These are phyloP conservation scores for Coniosporium apollinis DNA, from an alignment of 495 filamentous ascomycete genomes.

Conservation along the genomic window DNA sequence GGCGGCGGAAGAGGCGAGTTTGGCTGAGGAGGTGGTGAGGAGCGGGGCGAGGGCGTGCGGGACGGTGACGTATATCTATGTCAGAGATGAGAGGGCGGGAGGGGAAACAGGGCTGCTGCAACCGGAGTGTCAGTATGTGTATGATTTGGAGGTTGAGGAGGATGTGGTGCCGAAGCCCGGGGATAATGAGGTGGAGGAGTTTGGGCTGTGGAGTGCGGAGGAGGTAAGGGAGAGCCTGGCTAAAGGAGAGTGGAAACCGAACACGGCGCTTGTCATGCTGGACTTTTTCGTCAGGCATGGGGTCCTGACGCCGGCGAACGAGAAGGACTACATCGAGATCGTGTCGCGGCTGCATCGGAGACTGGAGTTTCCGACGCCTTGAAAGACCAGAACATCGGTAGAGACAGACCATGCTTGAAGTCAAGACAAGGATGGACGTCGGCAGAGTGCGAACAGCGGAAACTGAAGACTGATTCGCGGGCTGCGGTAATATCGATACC, in stretches of 20 bases:
- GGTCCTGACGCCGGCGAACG: conserved; percentile 64
- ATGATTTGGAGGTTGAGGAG: conserved; percentile 64
- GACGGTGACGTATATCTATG: conserved; percentile 72
- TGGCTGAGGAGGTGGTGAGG: conserved; percentile 54
- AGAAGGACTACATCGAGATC: conserved; percentile 68
- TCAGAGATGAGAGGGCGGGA: conserved; percentile 59
- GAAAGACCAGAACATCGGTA: too few species aligned
- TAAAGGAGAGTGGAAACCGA: conserved; percentile 76
- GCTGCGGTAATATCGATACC: too few species aligned
- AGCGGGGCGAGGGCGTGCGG: conserved; percentile 39
- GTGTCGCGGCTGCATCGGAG: conserved; percentile 56
- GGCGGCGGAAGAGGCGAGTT: conserved; percentile 73
- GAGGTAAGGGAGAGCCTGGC: conserved; percentile 56
- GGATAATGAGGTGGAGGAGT: conserved; percentile 79
- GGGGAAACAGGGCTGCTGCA: conserved; percentile 80
- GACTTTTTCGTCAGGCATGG: conserved; percentile 88
- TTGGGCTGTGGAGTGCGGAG: conserved; percentile 56
- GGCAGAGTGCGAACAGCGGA: too few species aligned
- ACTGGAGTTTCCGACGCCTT: conserved; percentile 60
- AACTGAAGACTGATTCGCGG: too few species aligned
- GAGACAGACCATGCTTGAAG: not conserved
- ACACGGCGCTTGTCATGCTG: conserved; percentile 66
- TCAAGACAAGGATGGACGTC: too few species aligned
- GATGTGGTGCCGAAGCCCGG: conserved; percentile 53
- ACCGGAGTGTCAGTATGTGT: conserved; percentile 84